Evolutionary conservation across 2,329 filamentous ascomycete species (phyloP).

Genomic region (Phoma sp.): DNA sequence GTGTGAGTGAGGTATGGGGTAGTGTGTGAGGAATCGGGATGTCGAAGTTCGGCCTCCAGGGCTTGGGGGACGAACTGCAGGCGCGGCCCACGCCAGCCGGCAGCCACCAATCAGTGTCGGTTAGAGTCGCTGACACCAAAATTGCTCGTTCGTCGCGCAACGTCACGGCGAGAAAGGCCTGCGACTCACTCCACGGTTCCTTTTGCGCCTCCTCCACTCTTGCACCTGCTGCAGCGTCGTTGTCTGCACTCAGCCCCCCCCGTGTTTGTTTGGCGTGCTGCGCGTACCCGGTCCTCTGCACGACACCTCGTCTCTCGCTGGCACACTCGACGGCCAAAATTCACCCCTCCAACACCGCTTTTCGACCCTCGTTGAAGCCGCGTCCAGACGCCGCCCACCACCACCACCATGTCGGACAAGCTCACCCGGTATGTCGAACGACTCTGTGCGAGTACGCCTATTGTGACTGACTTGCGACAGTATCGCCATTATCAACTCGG

Average conservation of each 20-base stretch:
- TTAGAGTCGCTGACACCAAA: slow-evolving; percentile 24
- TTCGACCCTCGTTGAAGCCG: slow-evolving; percentile 19
- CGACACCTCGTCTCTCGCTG: slow-evolving; percentile 11
- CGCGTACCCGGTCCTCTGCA: background rate
- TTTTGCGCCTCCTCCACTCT: slow-evolving; percentile 15
- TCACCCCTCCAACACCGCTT: slow-evolving; percentile 24
- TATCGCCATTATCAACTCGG: slow-evolving; percentile 98
- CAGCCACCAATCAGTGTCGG: slow-evolving; percentile 28
- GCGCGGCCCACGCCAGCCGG: slow-evolving; percentile 16
- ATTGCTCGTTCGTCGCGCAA: slow-evolving; percentile 24
- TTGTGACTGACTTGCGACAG: slow-evolving; percentile 50
- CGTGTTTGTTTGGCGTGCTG: slow-evolving; percentile 13
- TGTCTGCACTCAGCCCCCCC: background rate
- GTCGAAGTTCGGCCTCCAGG: slow-evolving; percentile 25
- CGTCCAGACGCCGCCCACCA: slow-evolving; percentile 18
- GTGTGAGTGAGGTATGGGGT: slow-evolving; percentile 41
- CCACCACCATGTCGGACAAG: slow-evolving; percentile 79
- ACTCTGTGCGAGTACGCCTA: background rate
- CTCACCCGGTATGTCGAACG: slow-evolving; percentile 79
- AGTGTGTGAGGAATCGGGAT: slow-evolving; percentile 30
- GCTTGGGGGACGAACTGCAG: slow-evolving; percentile 15
- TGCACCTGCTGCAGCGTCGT: slow-evolving; percentile 12
- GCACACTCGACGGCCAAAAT: slow-evolving; percentile 29
- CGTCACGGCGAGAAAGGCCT: slow-evolving; percentile 23
- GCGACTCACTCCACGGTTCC: slow-evolving; percentile 16